A percentile compares a stretch with the other conserved stretches of the same genome.
Evolutionary conservation across 306 rosid genomes (phyloP).

Genomic region (Cotoneaster glaucophyllus): DNA sequence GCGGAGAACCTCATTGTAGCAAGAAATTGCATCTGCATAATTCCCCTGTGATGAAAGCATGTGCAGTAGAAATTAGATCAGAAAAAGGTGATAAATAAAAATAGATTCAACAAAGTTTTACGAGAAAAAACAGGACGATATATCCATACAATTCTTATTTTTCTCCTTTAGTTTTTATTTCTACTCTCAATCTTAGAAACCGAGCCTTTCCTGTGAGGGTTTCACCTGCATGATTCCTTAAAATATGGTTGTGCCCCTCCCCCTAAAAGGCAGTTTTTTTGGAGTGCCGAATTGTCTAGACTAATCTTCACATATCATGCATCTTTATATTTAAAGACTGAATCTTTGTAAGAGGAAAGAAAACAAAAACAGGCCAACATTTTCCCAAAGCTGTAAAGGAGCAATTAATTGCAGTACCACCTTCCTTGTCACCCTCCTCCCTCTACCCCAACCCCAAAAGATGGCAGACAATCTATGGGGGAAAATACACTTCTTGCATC

Average conservation of each 20-base stretch:
- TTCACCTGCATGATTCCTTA: background rate
- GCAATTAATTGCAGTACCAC: background rate
- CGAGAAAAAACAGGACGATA: background rate
- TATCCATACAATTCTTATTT: background rate
- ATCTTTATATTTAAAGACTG: background rate
- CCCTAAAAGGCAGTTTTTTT: background rate
- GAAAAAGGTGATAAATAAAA: background rate
- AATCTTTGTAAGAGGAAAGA: background rate
- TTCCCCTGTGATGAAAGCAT: conserved; percentile 54
- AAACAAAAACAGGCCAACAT: background rate
- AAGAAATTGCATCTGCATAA: conserved; percentile 92
- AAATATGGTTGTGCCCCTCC: background rate
- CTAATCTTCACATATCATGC: background rate
- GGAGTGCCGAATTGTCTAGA: background rate
- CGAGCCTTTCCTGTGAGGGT: background rate
- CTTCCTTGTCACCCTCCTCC: background rate
- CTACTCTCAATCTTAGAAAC: background rate
- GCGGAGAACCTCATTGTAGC: conserved; percentile 96
- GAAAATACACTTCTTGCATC: background rate
- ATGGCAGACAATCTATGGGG: background rate
- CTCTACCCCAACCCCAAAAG: background rate
- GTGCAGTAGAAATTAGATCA: conserved; percentile 1
- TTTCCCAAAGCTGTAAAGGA: background rate
- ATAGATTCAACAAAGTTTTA: background rate
- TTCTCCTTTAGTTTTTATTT: background rate